Evolutionary conservation across 768 basidiomycete genomes (phyloP).

Genomic region (Termitomyces titanicus): DNA sequence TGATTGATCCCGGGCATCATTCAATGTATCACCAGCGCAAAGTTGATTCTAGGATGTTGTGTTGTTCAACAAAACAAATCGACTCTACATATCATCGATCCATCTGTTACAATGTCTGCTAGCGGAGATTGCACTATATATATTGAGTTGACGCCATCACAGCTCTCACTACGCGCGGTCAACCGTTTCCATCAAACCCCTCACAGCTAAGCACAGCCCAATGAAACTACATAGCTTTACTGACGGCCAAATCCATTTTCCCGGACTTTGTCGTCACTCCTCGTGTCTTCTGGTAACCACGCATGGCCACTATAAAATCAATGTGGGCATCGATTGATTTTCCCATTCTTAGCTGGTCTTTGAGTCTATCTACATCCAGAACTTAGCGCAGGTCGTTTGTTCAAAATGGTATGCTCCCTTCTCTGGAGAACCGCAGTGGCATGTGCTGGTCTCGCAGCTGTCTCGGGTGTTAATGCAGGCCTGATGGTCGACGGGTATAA

Average conservation of each 20-base stretch:
- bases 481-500: constrained; percentile 1
- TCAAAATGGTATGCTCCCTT: constrained; percentile 6
- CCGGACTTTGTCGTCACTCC: background rate
- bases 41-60: too few species aligned
- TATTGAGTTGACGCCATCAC: too few species aligned
- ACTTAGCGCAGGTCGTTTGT: constrained; percentile 10
- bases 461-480: constrained; percentile 2
- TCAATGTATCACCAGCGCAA: background rate
- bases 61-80: too few species aligned
- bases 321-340: background rate
- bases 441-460: constrained; percentile 1
- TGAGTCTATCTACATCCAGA: constrained; percentile 1
- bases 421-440: background rate
- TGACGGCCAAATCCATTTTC: too few species aligned
- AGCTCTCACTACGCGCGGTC: too few species aligned
- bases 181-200: background rate
- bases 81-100: too few species aligned
- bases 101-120: too few species aligned
- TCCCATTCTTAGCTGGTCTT: constrained; percentile 12
- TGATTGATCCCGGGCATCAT: too few species aligned
- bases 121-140: too few species aligned
- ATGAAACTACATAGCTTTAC: too few species aligned
- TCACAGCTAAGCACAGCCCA: background rate
- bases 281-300: background rate
- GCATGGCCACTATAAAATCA: background rate